These are phyloP conservation scores for Aphanomyces euteiches DNA, from an alignment of 352 stramenopile species.

Conservation along the genomic window DNA sequence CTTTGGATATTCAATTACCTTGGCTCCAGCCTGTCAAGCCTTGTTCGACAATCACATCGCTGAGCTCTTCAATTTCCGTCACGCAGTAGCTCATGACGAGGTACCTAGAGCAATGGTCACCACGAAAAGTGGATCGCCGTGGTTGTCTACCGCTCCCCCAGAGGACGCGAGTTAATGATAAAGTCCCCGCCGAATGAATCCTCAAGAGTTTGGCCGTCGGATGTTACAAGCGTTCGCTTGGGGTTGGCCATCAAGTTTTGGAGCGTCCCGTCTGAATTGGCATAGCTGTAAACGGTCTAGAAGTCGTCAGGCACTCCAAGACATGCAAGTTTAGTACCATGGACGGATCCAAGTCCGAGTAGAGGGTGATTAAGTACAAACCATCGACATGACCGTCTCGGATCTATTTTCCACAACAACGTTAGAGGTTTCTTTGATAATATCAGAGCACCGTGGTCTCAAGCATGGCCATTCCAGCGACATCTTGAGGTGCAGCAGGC, in stretches of 20 bases:
- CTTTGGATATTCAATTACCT: conserved; percentile 3
- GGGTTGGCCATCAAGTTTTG: conserved; percentile 5
- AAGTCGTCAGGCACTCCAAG: not conserved
- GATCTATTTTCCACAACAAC: not conserved
- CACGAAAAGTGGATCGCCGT: not conserved
- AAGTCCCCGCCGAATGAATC: not conserved
- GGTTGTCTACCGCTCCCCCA: conserved; percentile 7
- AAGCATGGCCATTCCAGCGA: conserved; percentile 29
- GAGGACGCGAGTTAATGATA: conserved; percentile 13
- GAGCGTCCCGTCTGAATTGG: conserved; percentile 6
- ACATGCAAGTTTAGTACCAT: not conserved
- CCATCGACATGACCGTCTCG: not conserved
- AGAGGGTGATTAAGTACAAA: not conserved
- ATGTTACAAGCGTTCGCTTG: conserved; percentile 14
- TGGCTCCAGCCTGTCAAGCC: conserved; percentile 20
- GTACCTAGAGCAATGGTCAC: conserved; percentile 3
- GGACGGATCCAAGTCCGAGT: not conserved
- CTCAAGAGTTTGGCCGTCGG: not conserved
- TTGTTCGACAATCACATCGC: not conserved
- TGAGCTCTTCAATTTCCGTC: conserved; percentile 25
- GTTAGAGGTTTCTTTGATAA: not conserved
- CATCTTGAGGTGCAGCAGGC: conserved; percentile 3
- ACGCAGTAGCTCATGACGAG: conserved; percentile 4
- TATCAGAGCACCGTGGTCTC: conserved; percentile 23
- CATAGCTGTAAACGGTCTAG: conserved; percentile 21